These are phyloP conservation scores for Daldinia eschscholtzii DNA, from an alignment of 2,329 filamentous ascomycete genomes.

Conservation along the genomic window DNA sequence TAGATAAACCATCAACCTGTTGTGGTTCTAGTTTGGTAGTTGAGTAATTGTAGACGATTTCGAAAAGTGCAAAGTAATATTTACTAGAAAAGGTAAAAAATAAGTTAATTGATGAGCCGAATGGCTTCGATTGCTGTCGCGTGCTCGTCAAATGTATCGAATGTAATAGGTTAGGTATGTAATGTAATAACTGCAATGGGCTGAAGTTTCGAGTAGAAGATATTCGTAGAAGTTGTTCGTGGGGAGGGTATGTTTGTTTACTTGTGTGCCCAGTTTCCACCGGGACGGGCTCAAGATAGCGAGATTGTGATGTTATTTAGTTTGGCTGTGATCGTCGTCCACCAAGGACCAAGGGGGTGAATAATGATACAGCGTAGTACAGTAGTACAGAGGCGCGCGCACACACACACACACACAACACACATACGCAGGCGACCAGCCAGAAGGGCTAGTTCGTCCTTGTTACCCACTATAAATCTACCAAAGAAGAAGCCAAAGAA, in stretches of 20 bases:
- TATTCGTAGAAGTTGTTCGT: conserved; percentile 11
- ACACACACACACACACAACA: neutral
- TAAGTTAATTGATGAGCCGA: conserved; percentile 19
- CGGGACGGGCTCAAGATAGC: conserved; percentile 30
- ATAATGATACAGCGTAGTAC: conserved; percentile 32
- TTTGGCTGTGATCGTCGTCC: conserved; percentile 42
- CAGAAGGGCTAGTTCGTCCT: conserved; percentile 11
- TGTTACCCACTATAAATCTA: conserved; percentile 40
- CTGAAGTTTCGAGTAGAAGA: conserved; percentile 15
- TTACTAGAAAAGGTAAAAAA: conserved; percentile 11
- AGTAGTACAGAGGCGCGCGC: conserved; percentile 13
- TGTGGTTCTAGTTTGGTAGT: conserved; percentile 16
- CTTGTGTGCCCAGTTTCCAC: conserved; percentile 33
- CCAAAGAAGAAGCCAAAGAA: conserved; percentile 19
- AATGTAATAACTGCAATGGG: neutral
- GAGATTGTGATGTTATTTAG: conserved; percentile 43
- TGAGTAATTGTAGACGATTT: neutral
- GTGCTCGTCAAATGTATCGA: conserved; percentile 21
- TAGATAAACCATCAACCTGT: conserved; percentile 35
- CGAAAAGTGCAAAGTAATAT: conserved; percentile 8
- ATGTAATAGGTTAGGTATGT: conserved; percentile 3
- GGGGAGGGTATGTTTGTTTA: conserved; percentile 31
- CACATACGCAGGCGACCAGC: conserved; percentile 2
- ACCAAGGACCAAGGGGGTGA: conserved; percentile 30
- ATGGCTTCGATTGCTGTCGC: conserved; percentile 21